Evolutionary conservation across 2,329 filamentous ascomycete species (phyloP).

Genomic region (Hypomyces rosellus): DNA sequence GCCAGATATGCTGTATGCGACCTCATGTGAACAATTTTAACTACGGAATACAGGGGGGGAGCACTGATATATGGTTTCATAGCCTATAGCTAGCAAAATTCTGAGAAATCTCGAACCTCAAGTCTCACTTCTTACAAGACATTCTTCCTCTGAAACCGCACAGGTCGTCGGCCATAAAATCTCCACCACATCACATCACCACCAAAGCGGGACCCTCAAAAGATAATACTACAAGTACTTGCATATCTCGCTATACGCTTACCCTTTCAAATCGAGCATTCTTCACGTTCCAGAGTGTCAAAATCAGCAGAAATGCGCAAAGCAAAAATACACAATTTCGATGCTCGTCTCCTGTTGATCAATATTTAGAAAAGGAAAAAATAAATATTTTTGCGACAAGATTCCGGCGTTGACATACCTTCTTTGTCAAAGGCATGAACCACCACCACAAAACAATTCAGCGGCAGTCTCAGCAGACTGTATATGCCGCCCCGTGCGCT

Average conservation of each 20-base stretch:
- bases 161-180: no score
- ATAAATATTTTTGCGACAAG: not conserved
- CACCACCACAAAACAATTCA: slow-evolving; percentile 48
- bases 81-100: no score
- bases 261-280: not conserved
- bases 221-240: no score
- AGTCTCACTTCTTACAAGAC: not conserved
- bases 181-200: not conserved
- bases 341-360: slow-evolving; percentile 20
- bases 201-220: not conserved
- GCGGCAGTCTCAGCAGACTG: slow-evolving; percentile 48
- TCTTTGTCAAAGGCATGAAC: slow-evolving; percentile 40
- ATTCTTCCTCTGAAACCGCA: not conserved
- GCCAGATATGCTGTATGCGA: no score
- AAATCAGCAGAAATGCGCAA: slow-evolving; percentile 12
- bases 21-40: no score
- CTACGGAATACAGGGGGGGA: no score
- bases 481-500: slow-evolving; percentile 48
- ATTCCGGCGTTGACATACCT: slow-evolving; percentile 21
- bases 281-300: slow-evolving; percentile 1
- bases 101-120: not conserved
- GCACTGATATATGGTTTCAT: no score
- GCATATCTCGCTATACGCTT: not conserved
- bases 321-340: slow-evolving; percentile 23
- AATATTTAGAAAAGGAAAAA: not conserved